Evolutionary conservation across 805 yeast genomes (phyloP), one percentile per base, ranked within the genome.

Genomic region (Ogataea paradorogensis): DNA sequence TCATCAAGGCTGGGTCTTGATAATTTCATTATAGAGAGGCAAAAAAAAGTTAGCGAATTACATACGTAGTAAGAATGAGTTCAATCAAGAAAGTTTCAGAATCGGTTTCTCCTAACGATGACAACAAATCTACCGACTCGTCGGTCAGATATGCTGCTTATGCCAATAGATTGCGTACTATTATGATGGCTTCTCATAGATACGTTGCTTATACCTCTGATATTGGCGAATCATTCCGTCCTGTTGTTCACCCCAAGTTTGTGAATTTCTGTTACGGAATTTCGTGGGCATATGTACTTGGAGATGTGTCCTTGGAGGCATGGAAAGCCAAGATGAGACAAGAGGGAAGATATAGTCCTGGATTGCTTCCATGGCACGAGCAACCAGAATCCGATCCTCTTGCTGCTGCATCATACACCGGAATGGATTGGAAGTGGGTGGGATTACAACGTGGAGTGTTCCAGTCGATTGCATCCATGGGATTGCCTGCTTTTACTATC

Each of bases 191-290:
- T 5, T 76, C 90, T 11, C 91, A 83, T 56, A 66, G 95, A 52
- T 86, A 85, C 54, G 86, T 85, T 18, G 95, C 95, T 1, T 85
- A 86, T 62, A 84, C 95, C 2, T 82, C 90, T 0, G 95, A 85
- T 58, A 78, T 85, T 51, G 95, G 95, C 23, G 95, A 85, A 56
- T 82, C 90, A 9, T 86, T 85, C 64, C 71, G 95, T 38, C 93
- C 93, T 1, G 82, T 85, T 9, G 90, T 86, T 4, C 82, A 79
- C 52, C 89, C 90, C 1, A 48, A 51, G 24, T 42, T 82, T n/a
- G 93, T 85, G 14, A 70, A 64, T 10, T 45, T 75, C 3, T 82
- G 91, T 21, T 85, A 85, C 58, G 87, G 79, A 26, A 65, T 85
- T 29, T 80, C 89, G 7, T 86, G 93, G 93, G 63, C 75, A 1